phyloP scores from a whole-genome alignment of 2,329 filamentous ascomycete species.

The Periconia digitata region DNA sequence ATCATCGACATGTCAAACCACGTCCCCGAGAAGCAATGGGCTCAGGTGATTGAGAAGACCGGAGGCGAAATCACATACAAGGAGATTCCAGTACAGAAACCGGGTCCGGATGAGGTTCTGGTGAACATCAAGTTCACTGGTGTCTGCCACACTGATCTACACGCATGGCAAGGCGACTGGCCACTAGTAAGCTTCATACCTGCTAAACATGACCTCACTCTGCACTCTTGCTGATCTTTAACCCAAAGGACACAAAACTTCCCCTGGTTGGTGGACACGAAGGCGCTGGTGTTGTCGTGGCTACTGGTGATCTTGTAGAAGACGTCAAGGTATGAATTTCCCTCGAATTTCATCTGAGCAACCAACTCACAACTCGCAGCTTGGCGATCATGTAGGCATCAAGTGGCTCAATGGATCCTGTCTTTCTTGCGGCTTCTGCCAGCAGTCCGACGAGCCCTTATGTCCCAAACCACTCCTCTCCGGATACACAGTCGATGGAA shows the following conservation, averaged over 20 bases:
- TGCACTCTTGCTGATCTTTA: slow-evolving; percentile 13
- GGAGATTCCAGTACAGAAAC: slow-evolving; percentile 77
- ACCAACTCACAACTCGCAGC: slow-evolving; percentile 24
- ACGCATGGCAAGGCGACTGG: slow-evolving; percentile 88
- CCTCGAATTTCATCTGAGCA: neutral
- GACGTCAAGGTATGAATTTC: slow-evolving; percentile 59
- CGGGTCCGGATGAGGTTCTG: slow-evolving; percentile 86
- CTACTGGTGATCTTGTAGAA: slow-evolving; percentile 72
- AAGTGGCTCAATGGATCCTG: slow-evolving; percentile 92
- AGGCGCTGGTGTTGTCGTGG: slow-evolving; percentile 81
- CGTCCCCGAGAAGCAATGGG: slow-evolving; percentile 85
- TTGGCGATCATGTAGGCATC: slow-evolving; percentile 85
- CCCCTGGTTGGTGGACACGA: slow-evolving; percentile 81
- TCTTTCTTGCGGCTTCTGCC: slow-evolving; percentile 80
- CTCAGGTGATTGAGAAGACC: slow-evolving; percentile 82
- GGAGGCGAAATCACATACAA: slow-evolving; percentile 73
- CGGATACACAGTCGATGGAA: slow-evolving; percentile 89
- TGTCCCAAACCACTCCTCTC: slow-evolving; percentile 75
- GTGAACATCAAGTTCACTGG: slow-evolving; percentile 89
- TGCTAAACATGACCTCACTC: neutral
- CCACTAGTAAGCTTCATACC: slow-evolving; percentile 56
- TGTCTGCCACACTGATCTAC: slow-evolving; percentile 86
- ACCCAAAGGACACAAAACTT: slow-evolving; percentile 64
- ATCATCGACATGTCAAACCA: slow-evolving; percentile 48
- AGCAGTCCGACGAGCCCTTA: slow-evolving; percentile 77